Base-by-base conservation (phyloP, 75 land plant genomes). In the Picea glauca region DNA sequence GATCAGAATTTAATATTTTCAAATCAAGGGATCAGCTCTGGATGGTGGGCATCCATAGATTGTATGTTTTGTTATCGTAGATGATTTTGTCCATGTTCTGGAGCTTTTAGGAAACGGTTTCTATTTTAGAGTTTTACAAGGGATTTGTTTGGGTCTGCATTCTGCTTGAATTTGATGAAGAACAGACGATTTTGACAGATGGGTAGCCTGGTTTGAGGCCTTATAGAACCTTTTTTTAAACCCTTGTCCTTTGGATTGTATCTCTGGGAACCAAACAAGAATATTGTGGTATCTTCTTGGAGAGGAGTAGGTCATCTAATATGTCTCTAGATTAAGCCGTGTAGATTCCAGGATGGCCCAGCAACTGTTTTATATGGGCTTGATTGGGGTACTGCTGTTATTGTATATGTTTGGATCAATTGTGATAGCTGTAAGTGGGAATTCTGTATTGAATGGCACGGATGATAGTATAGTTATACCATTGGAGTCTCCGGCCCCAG, bases 401-500 rank as follows among this genome's bases (percentile, higher is more conserved):
- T 40, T 43, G 54, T 70, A 43, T n/a, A 9, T 70, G 43, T 38
- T 70, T 70, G 74, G 54, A 21, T 43, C 74, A 70, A 9, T 43
- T 12, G 74, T 7, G 21, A 20, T 43, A 35, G 40, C 56, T n/a
- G 74, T 40, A 70, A 70, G n/a, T 70, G 23, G 74, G 74, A 21
- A 20, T n/a, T 70, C 74, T 43, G 74, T 43, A 43, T 18, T 70
- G 20, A 70, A 40, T 43, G 3, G 54, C 23, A 20, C 74, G 23
- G 56, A 9, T 50, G 56, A 50, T 50, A 8, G 23, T 18, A n/a
- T 3, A 2, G 35, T 43, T 46, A 70, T 70, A 38, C 20, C 43
- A 46, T 15, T 68, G 72, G 74, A 75, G 56, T 54, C 78, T 15
- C 78, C 74, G 31, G 62, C 65, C 46, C 66, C 77, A 20, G 11